Conservation (phyloP, 2,329 filamentous ascomycete genomes). For the Camillea tinctor region DNA sequence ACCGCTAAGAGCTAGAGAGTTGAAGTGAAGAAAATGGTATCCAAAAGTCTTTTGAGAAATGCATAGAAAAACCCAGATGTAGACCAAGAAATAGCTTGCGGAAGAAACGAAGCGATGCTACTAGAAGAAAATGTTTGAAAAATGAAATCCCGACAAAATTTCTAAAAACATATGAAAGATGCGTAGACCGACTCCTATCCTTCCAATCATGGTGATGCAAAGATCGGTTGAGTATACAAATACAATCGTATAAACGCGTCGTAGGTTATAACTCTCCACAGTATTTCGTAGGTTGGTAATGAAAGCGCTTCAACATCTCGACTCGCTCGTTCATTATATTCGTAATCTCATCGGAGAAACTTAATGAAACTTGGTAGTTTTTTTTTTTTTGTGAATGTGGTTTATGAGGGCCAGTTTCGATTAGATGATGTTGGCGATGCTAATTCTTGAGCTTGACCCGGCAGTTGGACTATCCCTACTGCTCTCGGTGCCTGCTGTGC, state of each 20-base stretch:
- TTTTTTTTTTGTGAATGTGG: no score
- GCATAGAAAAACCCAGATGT: not conserved
- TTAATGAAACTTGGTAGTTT: not conserved
- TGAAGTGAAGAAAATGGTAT: not conserved
- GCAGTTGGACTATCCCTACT: slow-evolving; percentile 34
- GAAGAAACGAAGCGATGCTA: slow-evolving; percentile 1
- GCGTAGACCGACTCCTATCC: slow-evolving; percentile 8
- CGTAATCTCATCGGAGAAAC: slow-evolving; percentile 17
- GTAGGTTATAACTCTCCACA: not conserved
- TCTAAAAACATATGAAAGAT: slow-evolving; percentile 13
- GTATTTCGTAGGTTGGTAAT: not conserved
- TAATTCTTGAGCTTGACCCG: slow-evolving; percentile 34
- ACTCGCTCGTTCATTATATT: slow-evolving; percentile 22
- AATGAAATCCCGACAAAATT: slow-evolving; percentile 7
- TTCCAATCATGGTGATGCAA: slow-evolving; percentile 17
- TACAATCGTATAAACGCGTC: slow-evolving; percentile 19
- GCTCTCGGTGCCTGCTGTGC: slow-evolving; percentile 22
- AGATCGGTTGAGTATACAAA: slow-evolving; percentile 17
- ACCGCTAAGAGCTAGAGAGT: not conserved
- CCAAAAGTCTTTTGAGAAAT: not conserved
- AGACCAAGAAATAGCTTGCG: slow-evolving; percentile 2
- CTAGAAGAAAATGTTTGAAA: slow-evolving; percentile 2
- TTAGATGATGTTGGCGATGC: slow-evolving; percentile 46
- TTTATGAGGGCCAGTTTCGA: not conserved
- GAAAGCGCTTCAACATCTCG: not conserved